Evolutionary conservation across 1,284 basidiomycete species (phyloP), one percentile per base, ranked within the genome.

Genomic region (Fomitopsis pinicola): DNA sequence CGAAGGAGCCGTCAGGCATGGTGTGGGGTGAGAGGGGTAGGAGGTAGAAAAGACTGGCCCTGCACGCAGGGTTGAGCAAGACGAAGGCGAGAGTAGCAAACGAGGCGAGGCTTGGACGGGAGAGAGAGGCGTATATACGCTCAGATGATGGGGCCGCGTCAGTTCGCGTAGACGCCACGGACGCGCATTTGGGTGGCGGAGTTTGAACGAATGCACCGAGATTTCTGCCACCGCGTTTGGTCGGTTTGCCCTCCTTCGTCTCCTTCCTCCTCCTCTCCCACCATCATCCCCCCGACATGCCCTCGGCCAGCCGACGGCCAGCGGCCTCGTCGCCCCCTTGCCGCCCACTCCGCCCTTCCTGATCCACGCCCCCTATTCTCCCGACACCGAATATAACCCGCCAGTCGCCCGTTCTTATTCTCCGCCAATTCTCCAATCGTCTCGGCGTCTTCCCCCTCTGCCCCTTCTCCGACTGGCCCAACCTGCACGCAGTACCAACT

Each of bases 1-100:
- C 66, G 62, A 75, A 67, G 38, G 74, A 72, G 57, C 72, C 70
- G 72, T 74, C 65, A 62, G 77, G 72, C 77, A 79, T 80, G 60
- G 64, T 55, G 46, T 57, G n/a, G 12, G 2, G 9, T 10, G 15
- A 19, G 35, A 62, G 59, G 33, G 40, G 62, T 40, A 15, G 53
- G 38, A 35, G 52, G 44, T 58, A 35, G 35, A 55, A 57, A 45
- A 50, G 48, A 33, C 48, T 59, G 55, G 42, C 22, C 55, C 38
- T 45, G 58, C 38, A 9, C 46, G 64, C 33, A 52, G 46, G 59
- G 53, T 19, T 38, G 57, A 59, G 14, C 40, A 40, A 28, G 62
- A 53, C 38, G 50, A 57, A 60, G 62, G 57, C 38, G 55, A 55
- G 55, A 55, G 22, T 52, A 55, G 62, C 55, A 63, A 61, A 40